These are phyloP conservation scores for Citrus mangshanensis DNA, from an alignment of 345 rosid species.

Conservation along the genomic window DNA sequence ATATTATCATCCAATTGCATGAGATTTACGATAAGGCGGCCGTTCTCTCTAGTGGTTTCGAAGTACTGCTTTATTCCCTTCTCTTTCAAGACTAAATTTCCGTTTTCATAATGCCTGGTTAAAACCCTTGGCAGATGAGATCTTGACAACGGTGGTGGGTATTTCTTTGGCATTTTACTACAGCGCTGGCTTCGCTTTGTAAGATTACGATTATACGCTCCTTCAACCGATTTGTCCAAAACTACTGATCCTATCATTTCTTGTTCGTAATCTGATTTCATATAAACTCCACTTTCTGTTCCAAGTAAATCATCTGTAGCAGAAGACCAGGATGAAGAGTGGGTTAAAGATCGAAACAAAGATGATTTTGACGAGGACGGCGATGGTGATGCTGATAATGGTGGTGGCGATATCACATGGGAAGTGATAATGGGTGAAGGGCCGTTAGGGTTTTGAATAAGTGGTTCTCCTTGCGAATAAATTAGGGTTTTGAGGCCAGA, in stretches of 20 bases:
- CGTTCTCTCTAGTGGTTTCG: constrained; percentile 37
- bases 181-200: neutral
- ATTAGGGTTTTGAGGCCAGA: constrained; percentile 35
- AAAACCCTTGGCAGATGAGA: constrained; percentile 44
- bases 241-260: neutral
- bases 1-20: constrained; percentile 31
- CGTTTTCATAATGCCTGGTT: constrained; percentile 33
- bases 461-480: neutral
- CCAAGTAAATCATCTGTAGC: constrained; percentile 35
- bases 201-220: too few relatives aligned
- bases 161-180: constrained; percentile 11
- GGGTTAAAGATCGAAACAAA: constrained; percentile 4
- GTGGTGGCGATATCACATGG: neutral
- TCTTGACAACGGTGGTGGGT: constrained; percentile 44
- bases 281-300: constrained; percentile 37
- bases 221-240: neutral
- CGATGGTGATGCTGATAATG: neutral
- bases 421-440: constrained; percentile 15
- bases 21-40: constrained; percentile 41
- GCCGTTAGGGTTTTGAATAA: constrained; percentile 2
- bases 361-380: neutral
- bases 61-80: constrained; percentile 48
- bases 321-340: constrained; percentile 21
- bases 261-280: constrained; percentile 1
- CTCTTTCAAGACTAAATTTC: constrained; percentile 39